These are phyloP conservation scores for Brasenia schreberi DNA, from an alignment of 164 flowering plant genomes.

Conservation along the genomic window DNA sequence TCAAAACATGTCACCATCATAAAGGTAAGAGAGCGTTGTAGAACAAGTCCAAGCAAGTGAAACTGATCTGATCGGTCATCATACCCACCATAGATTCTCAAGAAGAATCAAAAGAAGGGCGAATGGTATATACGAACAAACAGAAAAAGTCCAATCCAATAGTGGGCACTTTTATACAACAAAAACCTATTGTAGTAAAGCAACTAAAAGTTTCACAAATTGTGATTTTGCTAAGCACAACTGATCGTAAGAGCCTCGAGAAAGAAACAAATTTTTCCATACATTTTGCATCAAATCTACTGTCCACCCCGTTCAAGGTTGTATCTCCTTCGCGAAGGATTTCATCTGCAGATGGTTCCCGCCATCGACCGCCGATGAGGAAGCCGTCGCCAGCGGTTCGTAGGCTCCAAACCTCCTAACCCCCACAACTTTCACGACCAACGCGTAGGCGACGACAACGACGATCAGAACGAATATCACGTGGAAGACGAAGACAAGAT, in stretches of 20 bases:
- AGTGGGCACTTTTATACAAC: background rate
- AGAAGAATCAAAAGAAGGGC: background rate
- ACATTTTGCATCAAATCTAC: background rate
- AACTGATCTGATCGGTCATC: background rate
- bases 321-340: slow-evolving; percentile 2
- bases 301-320: background rate
- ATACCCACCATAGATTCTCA: background rate
- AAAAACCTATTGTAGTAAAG: background rate
- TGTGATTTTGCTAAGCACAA: background rate
- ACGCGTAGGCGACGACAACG: slow-evolving; percentile 34
- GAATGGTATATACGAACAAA: no score
- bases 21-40: background rate
- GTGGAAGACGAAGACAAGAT: slow-evolving; percentile 44
- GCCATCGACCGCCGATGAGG: background rate
- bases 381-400: slow-evolving; percentile 50
- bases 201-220: background rate
- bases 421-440: slow-evolving; percentile 42
- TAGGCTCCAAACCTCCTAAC: slow-evolving; percentile 53
- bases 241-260: background rate
- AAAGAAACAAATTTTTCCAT: background rate
- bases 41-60: background rate
- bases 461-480: slow-evolving; percentile 55
- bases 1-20: no score
- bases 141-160: background rate
- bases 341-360: slow-evolving; percentile 54